These are phyloP conservation scores for Beta vulgaris DNA, from an alignment of 148 eudicot genomes.

Conservation along the genomic window DNA sequence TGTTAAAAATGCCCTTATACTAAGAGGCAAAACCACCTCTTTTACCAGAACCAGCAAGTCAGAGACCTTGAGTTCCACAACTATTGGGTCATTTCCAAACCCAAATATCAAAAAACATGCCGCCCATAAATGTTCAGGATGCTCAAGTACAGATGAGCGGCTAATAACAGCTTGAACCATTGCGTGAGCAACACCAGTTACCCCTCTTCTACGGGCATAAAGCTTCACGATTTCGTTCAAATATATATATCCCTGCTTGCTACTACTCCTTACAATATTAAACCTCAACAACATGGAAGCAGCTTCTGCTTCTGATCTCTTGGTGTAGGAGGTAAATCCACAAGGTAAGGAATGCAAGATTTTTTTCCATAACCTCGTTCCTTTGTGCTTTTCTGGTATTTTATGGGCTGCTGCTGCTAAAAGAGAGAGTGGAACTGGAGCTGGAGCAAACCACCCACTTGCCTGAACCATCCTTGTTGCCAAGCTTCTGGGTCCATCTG, in stretches of 20 bases:
- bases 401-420: slow-evolving; percentile 77
- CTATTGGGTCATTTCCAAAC: slow-evolving; percentile 68
- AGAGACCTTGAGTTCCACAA: slow-evolving; percentile 71
- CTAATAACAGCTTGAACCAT: slow-evolving; percentile 66
- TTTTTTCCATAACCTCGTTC: slow-evolving; percentile 55
- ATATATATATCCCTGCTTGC: slow-evolving; percentile 56
- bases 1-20: slow-evolving; percentile 70
- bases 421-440: slow-evolving; percentile 61
- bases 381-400: slow-evolving; percentile 65
- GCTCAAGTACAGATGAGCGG: slow-evolving; percentile 44
- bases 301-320: slow-evolving; percentile 82
- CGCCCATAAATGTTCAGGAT: slow-evolving; percentile 86
- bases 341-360: slow-evolving; percentile 63
- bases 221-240: slow-evolving; percentile 69
- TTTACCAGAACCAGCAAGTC: slow-evolving; percentile 64
- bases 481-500: slow-evolving; percentile 80
- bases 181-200: slow-evolving; percentile 65
- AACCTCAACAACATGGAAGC: slow-evolving; percentile 76
- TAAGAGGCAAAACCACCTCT: slow-evolving; percentile 75
- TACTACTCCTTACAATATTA: slow-evolving; percentile 72
- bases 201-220: slow-evolving; percentile 70
- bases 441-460: slow-evolving; percentile 93
- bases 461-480: slow-evolving; percentile 93
- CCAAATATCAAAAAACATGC: slow-evolving; percentile 80
- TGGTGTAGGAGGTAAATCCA: slow-evolving; percentile 60